phyloP scores from a whole-genome alignment of 2,329 filamentous ascomycete genomes.

The Apiospora malaysiana region DNA sequence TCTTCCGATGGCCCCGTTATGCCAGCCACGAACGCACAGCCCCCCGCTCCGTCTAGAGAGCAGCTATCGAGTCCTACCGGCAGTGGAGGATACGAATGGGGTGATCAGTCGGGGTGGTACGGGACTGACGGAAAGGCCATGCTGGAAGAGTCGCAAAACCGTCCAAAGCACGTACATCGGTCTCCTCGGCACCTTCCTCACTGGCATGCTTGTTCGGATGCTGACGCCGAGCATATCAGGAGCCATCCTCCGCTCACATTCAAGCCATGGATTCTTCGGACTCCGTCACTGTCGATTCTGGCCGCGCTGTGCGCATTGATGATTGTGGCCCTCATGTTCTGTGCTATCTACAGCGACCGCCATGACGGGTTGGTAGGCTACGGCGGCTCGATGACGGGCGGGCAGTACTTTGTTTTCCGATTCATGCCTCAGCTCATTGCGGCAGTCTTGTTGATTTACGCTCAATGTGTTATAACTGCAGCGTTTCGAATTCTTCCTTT shows the following conservation, averaged over 20 bases:
- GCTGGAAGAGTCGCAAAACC: constrained; percentile 22
- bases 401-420: constrained; percentile 83
- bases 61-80: background rate
- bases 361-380: constrained; percentile 73
- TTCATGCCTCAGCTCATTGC: constrained; percentile 83
- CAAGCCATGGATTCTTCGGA: constrained; percentile 73
- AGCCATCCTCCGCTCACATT: constrained; percentile 65
- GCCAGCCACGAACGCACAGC: background rate
- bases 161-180: constrained; percentile 21
- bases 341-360: constrained; percentile 69
- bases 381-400: constrained; percentile 67
- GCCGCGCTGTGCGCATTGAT: constrained; percentile 70
- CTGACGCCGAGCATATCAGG: constrained; percentile 44
- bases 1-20: background rate
- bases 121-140: background rate
- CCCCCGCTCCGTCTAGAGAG: constrained; percentile 15
- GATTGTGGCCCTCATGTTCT: constrained; percentile 74
- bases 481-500: constrained; percentile 82
- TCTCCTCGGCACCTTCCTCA: constrained; percentile 37
- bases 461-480: constrained; percentile 75
- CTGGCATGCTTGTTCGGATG: constrained; percentile 36
- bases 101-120: background rate
- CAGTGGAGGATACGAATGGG: background rate
- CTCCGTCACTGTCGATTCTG: constrained; percentile 65
- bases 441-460: constrained; percentile 74